Base-by-base conservation (phyloP, 2,329 filamentous ascomycete species). In the Colletotrichum zoysiae region DNA sequence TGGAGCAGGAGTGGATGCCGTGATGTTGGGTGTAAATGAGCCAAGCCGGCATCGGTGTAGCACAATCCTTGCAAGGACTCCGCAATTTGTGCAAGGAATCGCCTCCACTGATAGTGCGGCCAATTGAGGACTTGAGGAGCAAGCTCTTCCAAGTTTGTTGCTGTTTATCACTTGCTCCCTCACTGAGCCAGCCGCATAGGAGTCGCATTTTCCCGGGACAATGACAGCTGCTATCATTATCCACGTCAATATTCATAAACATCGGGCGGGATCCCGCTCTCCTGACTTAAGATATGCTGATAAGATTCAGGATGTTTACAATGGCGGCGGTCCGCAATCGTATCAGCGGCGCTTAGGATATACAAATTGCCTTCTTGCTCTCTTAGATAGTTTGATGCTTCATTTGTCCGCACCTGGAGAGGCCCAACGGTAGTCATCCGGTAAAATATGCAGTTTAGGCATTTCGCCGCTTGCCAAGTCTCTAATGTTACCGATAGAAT, bases 11-110 rank as follows among this genome's bases (percentile, higher is more conserved):
- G 69, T 65, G 59, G 68, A 55, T 70, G 65, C 70, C 65, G 59
- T 55, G 48, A 55, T 23, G 70, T 69, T 66, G 70, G 65, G 59
- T 35, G 65, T 69, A 65, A 69, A 65, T 71, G 53, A 65, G 23
- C 30, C 59, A 64, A 42, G 70, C 65, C 35, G 70, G 70, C 30
- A 55, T 40, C 59, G 53, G 53, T 51, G 70, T 70, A 69, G 65
- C 70, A 70, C 42, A 42, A 71, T 71, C 70, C 70, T 35, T 71
- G 70, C 40, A 7, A 20, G 51, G 20, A 55, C 59, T 65, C 70
- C 55, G 65, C 59, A 71, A 69, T 71, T 42, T 51, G 44, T 40
- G 40, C 67, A 56, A 65, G 65, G 65, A 16, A 30, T 14, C 14
- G 18, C 40, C 18, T 16, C 6, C 42, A 26, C 64, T 51, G 64